Evolutionary conservation across 371 early-diverging fungal species (phyloP).

Genomic region (Neoconidiobolus thromboides): DNA sequence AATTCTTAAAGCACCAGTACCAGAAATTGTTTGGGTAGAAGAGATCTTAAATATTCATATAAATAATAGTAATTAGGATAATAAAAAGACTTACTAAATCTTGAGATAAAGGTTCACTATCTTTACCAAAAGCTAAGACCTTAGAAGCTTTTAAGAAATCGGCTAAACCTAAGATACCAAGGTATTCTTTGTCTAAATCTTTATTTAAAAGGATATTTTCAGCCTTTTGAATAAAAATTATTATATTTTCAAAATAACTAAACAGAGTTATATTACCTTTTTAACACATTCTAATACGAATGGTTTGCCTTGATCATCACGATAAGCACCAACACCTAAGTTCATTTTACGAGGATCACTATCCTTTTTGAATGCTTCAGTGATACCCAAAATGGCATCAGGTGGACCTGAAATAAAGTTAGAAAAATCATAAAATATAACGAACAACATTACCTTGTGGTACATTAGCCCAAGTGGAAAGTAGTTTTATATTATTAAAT

Average conservation of each 20-base stretch:
- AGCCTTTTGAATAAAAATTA: slow-evolving; percentile 29
- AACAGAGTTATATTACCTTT: slow-evolving; percentile 28
- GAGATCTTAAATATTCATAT: slow-evolving; percentile 29
- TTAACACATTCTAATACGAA: slow-evolving; percentile 73
- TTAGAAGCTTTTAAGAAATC: slow-evolving; percentile 66
- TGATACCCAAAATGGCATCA: slow-evolving; percentile 90
- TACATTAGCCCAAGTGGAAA: too few species aligned
- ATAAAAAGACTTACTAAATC: slow-evolving; percentile 31
- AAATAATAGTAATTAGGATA: neutral
- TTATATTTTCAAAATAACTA: neutral
- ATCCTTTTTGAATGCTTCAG: slow-evolving; percentile 92
- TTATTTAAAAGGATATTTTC: slow-evolving; percentile 48
- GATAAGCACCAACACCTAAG: slow-evolving; percentile 95
- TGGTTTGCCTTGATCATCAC: slow-evolving; percentile 86
- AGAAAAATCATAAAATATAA: too few species aligned
- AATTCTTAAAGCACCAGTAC: slow-evolving; percentile 92
- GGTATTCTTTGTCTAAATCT: slow-evolving; percentile 84
- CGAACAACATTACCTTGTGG: too few species aligned
- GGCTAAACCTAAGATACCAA: slow-evolving; percentile 83
- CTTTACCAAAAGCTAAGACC: slow-evolving; percentile 72
- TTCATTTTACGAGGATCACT: slow-evolving; percentile 83
- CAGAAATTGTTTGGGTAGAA: slow-evolving; percentile 86
- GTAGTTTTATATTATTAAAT: too few species aligned
- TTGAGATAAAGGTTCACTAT: slow-evolving; percentile 43
- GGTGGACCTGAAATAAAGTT: slow-evolving; percentile 47